A percentile compares a stretch with the other conserved stretches of the same genome.
Evolutionary conservation across 2,329 filamentous ascomycete species (phyloP).

Genomic region (Colletotrichum graminicola): DNA sequence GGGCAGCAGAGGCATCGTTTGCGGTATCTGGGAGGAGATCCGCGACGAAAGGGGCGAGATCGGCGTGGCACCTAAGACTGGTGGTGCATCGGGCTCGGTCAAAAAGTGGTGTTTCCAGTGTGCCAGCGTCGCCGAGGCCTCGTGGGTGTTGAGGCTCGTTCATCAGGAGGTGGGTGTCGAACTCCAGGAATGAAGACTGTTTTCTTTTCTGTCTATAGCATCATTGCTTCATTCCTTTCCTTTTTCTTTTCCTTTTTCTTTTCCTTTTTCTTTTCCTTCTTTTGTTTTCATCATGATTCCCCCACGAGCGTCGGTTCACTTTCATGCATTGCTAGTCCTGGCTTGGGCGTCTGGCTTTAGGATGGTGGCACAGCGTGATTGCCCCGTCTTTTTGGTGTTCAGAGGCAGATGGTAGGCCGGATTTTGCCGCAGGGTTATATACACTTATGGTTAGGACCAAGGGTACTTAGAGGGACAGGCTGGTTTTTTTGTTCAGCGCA

Average conservation of each 20-base stretch:
- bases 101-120: slow-evolving; percentile 76
- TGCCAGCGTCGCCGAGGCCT: slow-evolving; percentile 63
- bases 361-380: slow-evolving; percentile 31
- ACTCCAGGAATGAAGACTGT: slow-evolving; percentile 50
- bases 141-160: slow-evolving; percentile 68
- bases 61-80: slow-evolving; percentile 64
- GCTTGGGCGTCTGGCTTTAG: slow-evolving; percentile 25
- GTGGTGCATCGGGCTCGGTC: slow-evolving; percentile 65
- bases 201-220: background rate
- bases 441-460: background rate
- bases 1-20: slow-evolving; percentile 86
- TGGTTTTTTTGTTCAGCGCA: background rate
- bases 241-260: slow-evolving; percentile 7
- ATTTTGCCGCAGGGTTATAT: background rate
- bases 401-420: background rate
- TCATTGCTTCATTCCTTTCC: slow-evolving; percentile 4
- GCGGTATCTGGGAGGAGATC: slow-evolving; percentile 87
- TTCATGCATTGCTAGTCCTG: slow-evolving; percentile 23
- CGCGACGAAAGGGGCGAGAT: slow-evolving; percentile 71
- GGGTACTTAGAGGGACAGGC: background rate
- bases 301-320: slow-evolving; percentile 27
- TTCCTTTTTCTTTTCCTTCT: slow-evolving; percentile 1
- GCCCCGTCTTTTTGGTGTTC: slow-evolving; percentile 1
- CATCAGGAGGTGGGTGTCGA: slow-evolving; percentile 71
- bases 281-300: slow-evolving; percentile 33